Evolutionary conservation across 1,284 basidiomycete species (phyloP).

Genomic region (Malassezia yamatoensis): DNA sequence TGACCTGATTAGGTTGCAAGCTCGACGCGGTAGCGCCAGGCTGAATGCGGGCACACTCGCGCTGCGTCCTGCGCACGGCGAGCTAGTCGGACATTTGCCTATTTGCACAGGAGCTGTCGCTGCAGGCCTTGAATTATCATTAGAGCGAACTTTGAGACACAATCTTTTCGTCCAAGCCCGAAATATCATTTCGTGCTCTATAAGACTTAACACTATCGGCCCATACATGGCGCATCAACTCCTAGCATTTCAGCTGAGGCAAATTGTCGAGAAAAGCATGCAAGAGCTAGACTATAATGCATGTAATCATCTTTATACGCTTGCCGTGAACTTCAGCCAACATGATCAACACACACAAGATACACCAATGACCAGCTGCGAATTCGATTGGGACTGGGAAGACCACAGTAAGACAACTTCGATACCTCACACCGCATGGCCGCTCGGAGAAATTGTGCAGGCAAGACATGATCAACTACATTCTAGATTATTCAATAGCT

Average conservation of each 20-base stretch:
- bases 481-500: constrained; percentile 80
- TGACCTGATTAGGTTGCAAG: constrained; percentile 6
- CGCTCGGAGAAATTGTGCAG: constrained; percentile 83
- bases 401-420: constrained; percentile 23
- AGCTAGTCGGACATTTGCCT: constrained; percentile 63
- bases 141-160: constrained; percentile 62
- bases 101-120: constrained; percentile 80
- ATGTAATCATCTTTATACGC: not conserved
- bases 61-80: constrained; percentile 30
- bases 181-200: constrained; percentile 74
- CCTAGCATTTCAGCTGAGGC: constrained; percentile 60
- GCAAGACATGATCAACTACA: constrained; percentile 86
- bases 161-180: constrained; percentile 87
- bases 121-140: constrained; percentile 62
- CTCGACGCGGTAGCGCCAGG: constrained; percentile 20
- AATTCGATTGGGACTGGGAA: constrained; percentile 41
- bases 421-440: constrained; percentile 65
- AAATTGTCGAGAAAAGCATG: constrained; percentile 13
- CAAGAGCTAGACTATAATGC: constrained; percentile 9
- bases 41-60: not conserved
- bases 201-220: constrained; percentile 80
- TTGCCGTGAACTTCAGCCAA: too few relatives aligned
- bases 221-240: constrained; percentile 87
- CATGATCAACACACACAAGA: too few relatives aligned
- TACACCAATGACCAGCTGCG: not conserved